Evolutionary conservation across 1,139 yeast genomes (phyloP).

Genomic region (Yamadazyma aaseri): DNA sequence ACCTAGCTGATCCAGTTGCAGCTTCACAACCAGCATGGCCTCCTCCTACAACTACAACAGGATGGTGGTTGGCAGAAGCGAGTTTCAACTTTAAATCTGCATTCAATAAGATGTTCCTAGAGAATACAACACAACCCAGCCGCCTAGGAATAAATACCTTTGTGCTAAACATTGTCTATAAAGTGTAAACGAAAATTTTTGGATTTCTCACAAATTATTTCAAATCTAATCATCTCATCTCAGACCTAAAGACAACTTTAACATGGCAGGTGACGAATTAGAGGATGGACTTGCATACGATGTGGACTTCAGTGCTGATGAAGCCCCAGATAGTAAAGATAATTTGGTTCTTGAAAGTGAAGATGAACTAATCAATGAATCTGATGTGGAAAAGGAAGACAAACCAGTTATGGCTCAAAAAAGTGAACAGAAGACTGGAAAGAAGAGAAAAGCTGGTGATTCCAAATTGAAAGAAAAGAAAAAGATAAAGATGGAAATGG

Average conservation of each 20-base stretch:
- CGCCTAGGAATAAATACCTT: too few relatives aligned
- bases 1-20: slow-evolving; percentile 86
- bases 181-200: too few relatives aligned
- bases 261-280: slow-evolving; percentile 47
- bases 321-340: slow-evolving; percentile 1
- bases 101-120: too few relatives aligned
- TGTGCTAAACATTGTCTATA: too few relatives aligned
- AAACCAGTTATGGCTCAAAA: slow-evolving; percentile 10
- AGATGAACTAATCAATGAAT: slow-evolving; percentile 12
- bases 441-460: slow-evolving; percentile 31
- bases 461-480: slow-evolving; percentile 51
- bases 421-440: slow-evolving; percentile 10
- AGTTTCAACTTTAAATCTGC: too few relatives aligned
- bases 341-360: slow-evolving; percentile 7
- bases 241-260: too few relatives aligned
- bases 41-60: slow-evolving; percentile 91
- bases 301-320: slow-evolving; percentile 31
- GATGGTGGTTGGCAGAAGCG: too few relatives aligned
- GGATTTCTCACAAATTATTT: too few relatives aligned
- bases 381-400: slow-evolving; percentile 14
- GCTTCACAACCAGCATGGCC: slow-evolving; percentile 99
- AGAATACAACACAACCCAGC: too few relatives aligned
- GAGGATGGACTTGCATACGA: slow-evolving; percentile 67
- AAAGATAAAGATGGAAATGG: slow-evolving; percentile 57
- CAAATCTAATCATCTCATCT: slow-evolving; percentile 9